These are phyloP conservation scores for Rhynchosporium secalis DNA, from an alignment of 2,329 filamentous ascomycete species.

Conservation along the genomic window DNA sequence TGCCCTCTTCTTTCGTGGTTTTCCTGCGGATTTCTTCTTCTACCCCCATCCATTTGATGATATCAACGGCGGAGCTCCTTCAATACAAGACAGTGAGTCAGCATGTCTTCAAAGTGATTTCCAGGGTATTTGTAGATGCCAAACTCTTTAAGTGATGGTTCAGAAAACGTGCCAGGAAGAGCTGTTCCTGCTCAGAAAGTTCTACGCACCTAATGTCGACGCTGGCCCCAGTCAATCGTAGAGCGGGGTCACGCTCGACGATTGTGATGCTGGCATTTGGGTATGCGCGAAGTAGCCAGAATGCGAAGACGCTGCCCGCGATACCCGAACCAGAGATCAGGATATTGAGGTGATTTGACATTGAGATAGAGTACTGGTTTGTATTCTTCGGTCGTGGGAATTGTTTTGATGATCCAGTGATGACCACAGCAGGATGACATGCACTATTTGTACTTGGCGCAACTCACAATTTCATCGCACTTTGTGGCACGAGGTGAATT, in stretches of 20 bases:
- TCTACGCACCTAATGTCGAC: constrained; percentile 46
- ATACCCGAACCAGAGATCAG: constrained; percentile 42
- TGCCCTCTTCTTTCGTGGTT: constrained; percentile 48
- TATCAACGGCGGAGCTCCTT: constrained; percentile 46
- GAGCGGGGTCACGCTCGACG: constrained; percentile 44
- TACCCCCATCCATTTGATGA: constrained; percentile 54
- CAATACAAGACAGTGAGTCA: no score
- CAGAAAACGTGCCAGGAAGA: no score
- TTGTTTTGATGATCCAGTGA: no score
- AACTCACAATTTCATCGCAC: no score
- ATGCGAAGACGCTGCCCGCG: constrained; percentile 47
- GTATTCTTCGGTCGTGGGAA: no score
- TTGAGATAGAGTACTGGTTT: neutral
- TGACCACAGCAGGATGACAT: no score
- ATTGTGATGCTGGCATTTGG: constrained; percentile 43
- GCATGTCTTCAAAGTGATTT: no score
- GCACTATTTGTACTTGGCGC: no score
- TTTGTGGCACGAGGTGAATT: no score
- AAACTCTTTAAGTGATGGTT: no score
- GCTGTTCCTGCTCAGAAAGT: no score
- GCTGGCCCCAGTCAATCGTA: constrained; percentile 52
- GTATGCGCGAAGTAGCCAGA: constrained; percentile 46
- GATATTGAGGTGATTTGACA: constrained; percentile 30
- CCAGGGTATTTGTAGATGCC: no score
- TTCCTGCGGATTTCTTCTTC: constrained; percentile 45